A percentile compares a stretch with the other conserved stretches of the same genome.
These are phyloP conservation scores for Phragmites australis DNA, from an alignment of 176 grass and related monocot species.

Conservation along the genomic window DNA sequence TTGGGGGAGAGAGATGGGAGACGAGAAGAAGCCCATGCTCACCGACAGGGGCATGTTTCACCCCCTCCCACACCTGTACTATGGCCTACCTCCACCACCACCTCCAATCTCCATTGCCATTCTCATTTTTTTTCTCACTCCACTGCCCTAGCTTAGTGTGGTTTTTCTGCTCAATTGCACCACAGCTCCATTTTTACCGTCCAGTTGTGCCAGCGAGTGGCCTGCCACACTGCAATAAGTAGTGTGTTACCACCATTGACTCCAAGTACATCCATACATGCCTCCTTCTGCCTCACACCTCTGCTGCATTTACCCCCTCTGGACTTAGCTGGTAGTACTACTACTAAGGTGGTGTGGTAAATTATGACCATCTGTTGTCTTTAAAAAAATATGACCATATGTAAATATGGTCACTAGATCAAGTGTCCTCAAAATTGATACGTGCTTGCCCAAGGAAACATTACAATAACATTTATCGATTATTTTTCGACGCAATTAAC, in stretches of 20 bases:
- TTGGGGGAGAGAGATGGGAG: neutral
- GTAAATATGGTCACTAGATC: neutral
- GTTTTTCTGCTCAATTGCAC: constrained; percentile 19
- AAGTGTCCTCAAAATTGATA: neutral
- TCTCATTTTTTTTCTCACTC: neutral
- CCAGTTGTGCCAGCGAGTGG: neutral
- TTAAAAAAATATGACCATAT: neutral
- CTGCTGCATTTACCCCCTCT: neutral
- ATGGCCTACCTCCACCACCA: constrained; percentile 35
- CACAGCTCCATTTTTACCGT: neutral
- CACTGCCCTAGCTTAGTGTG: neutral
- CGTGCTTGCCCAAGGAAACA: neutral
- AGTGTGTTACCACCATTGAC: constrained; percentile 37
- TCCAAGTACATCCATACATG: constrained; percentile 43
- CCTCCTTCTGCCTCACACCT: neutral
- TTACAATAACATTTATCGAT: neutral
- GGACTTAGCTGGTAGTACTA: neutral
- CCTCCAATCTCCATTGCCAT: neutral
- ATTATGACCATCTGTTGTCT: neutral
- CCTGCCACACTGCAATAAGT: constrained; percentile 35
- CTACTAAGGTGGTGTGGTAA: neutral
- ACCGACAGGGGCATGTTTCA: constrained; percentile 74
- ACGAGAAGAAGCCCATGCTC: constrained; percentile 51
- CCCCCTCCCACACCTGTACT: constrained; percentile 52
- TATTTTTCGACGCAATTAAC: neutral